A percentile compares a stretch with the other conserved stretches of the same genome.
phyloP scores from a whole-genome alignment of 75 land plant genomes.

The Pinus albicaulis region DNA sequence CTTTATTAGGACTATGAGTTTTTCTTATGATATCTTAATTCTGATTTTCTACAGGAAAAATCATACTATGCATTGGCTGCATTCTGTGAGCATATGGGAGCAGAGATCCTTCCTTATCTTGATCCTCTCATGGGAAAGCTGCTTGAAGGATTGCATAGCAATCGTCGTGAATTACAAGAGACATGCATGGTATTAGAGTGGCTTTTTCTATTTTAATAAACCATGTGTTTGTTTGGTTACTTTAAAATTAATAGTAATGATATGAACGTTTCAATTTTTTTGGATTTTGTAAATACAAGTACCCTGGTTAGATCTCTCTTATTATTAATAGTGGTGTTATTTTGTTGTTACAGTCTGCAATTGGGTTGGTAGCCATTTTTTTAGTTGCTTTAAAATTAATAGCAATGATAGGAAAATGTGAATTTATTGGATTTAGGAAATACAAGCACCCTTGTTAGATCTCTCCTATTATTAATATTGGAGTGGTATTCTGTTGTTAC shows the following conservation, averaged over 20 bases:
- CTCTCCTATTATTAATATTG: not conserved
- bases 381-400: not conserved
- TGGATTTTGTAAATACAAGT: not conserved
- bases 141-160: slow-evolving; percentile 69
- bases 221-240: not conserved
- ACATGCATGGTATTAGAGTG: slow-evolving; percentile 85
- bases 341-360: slow-evolving; percentile 79
- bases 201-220: not conserved
- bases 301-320: not conserved
- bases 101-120: slow-evolving; percentile 86
- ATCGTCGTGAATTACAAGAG: slow-evolving; percentile 83
- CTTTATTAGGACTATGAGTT: not conserved
- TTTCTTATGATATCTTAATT: not conserved
- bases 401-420: not conserved
- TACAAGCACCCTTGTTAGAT: not conserved
- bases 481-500: slow-evolving; percentile 13
- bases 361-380: slow-evolving; percentile 75
- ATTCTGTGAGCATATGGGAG: slow-evolving; percentile 95
- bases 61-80: slow-evolving; percentile 98
- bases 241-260: not conserved
- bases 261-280: not conserved
- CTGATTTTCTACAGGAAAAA: slow-evolving; percentile 68
- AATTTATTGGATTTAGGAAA: not conserved
- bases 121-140: slow-evolving; percentile 87
- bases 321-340: not conserved